Conservation (phyloP, 1,284 basidiomycete species). For the Hemileia vastatrix region DNA sequence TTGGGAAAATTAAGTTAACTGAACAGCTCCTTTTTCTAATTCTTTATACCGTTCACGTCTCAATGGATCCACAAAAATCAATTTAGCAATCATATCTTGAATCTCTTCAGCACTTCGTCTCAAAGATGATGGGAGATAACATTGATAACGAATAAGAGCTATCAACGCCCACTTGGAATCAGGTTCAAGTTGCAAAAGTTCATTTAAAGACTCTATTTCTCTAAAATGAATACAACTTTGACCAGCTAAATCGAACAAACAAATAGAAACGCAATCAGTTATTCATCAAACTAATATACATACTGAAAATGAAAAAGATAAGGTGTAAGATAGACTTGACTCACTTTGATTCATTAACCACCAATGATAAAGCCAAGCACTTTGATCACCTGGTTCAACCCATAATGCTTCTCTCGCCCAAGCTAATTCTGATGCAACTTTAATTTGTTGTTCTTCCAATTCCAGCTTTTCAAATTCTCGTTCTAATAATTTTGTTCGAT, state of each 20-base stretch:
- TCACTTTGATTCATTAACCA: constrained; percentile 77
- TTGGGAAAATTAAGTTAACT: background rate
- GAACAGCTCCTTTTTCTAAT: constrained; percentile 41
- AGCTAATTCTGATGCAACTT: constrained; percentile 70
- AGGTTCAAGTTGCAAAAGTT: constrained; percentile 79
- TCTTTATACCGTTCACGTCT: constrained; percentile 57
- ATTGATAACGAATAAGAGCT: background rate
- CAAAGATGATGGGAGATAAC: background rate
- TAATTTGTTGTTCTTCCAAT: constrained; percentile 51
- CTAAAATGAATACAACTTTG: constrained; percentile 34
- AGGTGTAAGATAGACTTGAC: constrained; percentile 25
- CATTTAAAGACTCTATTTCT: constrained; percentile 73
- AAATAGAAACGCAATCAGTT: background rate
- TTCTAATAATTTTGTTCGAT: constrained; percentile 71
- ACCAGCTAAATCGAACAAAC: constrained; percentile 4
- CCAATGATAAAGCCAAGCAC: constrained; percentile 94
- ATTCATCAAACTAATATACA: background rate
- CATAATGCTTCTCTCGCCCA: constrained; percentile 88
- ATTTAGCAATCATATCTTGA: constrained; percentile 50
- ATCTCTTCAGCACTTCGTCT: constrained; percentile 48
- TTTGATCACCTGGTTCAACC: constrained; percentile 91
- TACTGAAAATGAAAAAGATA: background rate
- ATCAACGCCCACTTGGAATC: constrained; percentile 74
- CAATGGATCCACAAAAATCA: constrained; percentile 55
- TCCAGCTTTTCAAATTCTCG: constrained; percentile 58